phyloP scores from a whole-genome alignment of 768 basidiomycete genomes.

The Ramaria rubella region DNA sequence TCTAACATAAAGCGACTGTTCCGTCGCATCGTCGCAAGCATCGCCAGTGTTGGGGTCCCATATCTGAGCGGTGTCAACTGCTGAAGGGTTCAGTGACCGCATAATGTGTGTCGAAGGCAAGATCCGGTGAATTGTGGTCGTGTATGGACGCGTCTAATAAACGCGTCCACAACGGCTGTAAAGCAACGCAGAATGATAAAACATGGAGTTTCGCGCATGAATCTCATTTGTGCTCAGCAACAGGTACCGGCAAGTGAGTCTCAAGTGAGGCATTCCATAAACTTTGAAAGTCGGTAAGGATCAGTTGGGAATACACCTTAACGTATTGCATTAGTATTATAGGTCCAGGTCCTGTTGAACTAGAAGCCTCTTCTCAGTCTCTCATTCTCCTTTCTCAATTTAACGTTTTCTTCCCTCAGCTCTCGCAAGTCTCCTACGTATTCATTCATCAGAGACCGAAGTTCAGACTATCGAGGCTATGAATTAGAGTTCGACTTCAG shows the following conservation, averaged over 20 bases:
- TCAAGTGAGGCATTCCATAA: too few relatives aligned
- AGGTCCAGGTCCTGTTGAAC: too few relatives aligned
- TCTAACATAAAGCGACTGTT: constrained; percentile 41
- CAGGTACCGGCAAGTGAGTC: too few relatives aligned
- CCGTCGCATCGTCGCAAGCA: constrained; percentile 1
- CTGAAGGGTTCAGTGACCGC: neutral
- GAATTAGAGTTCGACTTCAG: neutral
- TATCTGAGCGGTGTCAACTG: neutral
- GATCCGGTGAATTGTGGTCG: neutral
- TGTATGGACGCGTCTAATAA: neutral
- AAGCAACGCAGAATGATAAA: neutral
- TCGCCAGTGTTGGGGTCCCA: neutral
- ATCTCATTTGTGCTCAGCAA: too few relatives aligned
- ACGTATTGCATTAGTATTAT: too few relatives aligned
- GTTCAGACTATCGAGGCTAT: constrained; percentile 32
- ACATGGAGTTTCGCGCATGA: too few relatives aligned
- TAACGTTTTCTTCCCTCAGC: constrained; percentile 40
- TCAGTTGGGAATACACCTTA: too few relatives aligned
- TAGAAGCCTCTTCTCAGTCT: constrained; percentile 37
- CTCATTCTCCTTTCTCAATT: constrained; percentile 62
- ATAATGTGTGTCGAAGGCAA: neutral
- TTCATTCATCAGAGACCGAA: constrained; percentile 55
- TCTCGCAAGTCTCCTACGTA: constrained; percentile 49
- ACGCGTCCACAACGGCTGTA: neutral
- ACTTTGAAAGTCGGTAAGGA: too few relatives aligned